phyloP scores from a whole-genome alignment of 1,139 yeast genomes.

The Meyerozyma athensensis region DNA sequence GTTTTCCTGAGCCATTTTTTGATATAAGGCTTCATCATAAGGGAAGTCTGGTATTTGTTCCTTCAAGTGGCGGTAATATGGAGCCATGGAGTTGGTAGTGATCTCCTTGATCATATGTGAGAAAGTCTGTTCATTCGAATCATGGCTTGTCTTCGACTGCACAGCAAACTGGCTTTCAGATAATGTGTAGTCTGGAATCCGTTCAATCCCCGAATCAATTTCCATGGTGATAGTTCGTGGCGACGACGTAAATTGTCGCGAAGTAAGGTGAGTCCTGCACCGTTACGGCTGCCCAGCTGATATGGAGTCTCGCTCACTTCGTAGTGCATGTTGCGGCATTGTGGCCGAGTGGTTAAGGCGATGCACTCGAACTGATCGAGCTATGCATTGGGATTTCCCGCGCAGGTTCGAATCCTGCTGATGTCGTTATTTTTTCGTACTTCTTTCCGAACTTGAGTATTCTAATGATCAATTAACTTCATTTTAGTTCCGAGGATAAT shows the following conservation, averaged over 20 bases:
- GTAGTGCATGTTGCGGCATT: constrained; percentile 34
- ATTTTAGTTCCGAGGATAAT: too few relatives aligned
- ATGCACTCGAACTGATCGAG: constrained; percentile 62
- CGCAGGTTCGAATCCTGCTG: constrained; percentile 92
- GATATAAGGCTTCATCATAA: constrained; percentile 59
- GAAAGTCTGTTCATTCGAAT: constrained; percentile 27
- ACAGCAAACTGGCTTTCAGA: constrained; percentile 74
- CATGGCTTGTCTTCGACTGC: constrained; percentile 26
- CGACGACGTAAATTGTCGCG: background rate
- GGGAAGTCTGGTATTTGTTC: constrained; percentile 42
- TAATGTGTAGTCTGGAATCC: constrained; percentile 74
- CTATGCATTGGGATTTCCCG: constrained; percentile 76
- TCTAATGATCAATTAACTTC: too few relatives aligned
- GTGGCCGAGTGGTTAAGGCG: constrained; percentile 82
- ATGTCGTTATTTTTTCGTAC: constrained; percentile 52
- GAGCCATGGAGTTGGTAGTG: constrained; percentile 63
- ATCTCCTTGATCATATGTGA: constrained; percentile 50
- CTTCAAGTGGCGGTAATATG: constrained; percentile 73
- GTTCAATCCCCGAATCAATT: constrained; percentile 46
- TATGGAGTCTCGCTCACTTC: too few relatives aligned
- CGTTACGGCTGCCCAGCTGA: too few relatives aligned
- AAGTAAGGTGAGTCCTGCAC: background rate
- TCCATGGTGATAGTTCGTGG: constrained; percentile 21
- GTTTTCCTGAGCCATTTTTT: constrained; percentile 49
- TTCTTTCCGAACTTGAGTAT: background rate